Base-by-base conservation (phyloP, 805 yeast species). In the Cyberlindnera lachancei region DNA sequence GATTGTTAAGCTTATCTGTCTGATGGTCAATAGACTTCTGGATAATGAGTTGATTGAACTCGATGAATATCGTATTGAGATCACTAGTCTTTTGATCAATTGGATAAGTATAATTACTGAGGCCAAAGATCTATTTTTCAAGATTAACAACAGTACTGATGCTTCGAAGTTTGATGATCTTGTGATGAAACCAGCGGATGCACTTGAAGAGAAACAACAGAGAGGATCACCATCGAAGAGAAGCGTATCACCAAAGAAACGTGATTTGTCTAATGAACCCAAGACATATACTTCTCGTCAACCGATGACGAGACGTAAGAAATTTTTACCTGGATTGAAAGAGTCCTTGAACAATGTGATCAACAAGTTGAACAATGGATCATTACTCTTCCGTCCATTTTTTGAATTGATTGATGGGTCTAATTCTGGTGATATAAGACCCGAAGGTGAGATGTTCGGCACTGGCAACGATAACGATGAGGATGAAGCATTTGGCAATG, bases 21-120 rank as follows among this genome's bases (percentile, higher is more conserved):
- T 78, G 29, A 73, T 82, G 82, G 58, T 80, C 13, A 64, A 61
- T 30, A 70, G 71, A 19, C 58, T 80, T 27, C 59, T 71, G 13
- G 58, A 56, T 16, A 55, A 65, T 34, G 64, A 62, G 0, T 51
- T 72, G 41, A 62, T 75, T 27, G 60, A 61, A 22, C 50, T 73
- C 15, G 58, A 59, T 21, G 82, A 77, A 40, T 77, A 73, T 46
- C 58, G 66, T 7, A 64, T 73, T 34, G 85, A 77, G 42, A 50
- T 80, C 15, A 80, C 76, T 43, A 66, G 73, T 7, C 56, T 80
- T 22, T 55, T 80, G 30, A 64, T 80, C 40, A 71, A 69, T 34
- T 79, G 85, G 84, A 70, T 79, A 22, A 78, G 80, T 5, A 59
- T 60, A 3, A 41, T 75, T 1, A 77, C 80, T 0, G 83, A 75